Percentiles rank a stretch among this genome's conserved stretches.
Evolutionary conservation across 2,329 filamentous ascomycete species (phyloP).

Genomic region (Aspergillus brasiliensis): DNA sequence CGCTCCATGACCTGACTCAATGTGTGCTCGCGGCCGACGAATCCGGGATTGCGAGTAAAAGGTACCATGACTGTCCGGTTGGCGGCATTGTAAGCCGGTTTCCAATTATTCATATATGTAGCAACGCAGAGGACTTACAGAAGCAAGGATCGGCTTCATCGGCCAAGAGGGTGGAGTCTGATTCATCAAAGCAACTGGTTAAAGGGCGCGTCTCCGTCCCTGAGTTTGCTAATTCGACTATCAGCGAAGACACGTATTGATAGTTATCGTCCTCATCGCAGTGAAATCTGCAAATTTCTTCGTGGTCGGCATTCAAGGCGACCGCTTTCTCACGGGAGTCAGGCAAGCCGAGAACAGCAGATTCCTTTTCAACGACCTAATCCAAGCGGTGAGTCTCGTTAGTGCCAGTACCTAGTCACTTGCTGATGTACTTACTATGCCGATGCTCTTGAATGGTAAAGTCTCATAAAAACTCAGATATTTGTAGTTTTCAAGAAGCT

Average conservation of each 20-base stretch:
- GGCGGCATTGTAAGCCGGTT: neutral
- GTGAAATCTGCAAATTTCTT: slow-evolving; percentile 23
- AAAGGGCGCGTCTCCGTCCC: neutral
- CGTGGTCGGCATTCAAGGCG: slow-evolving; percentile 21
- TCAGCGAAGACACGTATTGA: slow-evolving; percentile 14
- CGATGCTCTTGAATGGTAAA: slow-evolving; percentile 16
- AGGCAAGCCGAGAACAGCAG: slow-evolving; percentile 22
- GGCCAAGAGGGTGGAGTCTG: neutral
- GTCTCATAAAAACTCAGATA: slow-evolving; percentile 21
- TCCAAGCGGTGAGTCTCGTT: neutral
- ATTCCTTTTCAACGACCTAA: slow-evolving; percentile 26
- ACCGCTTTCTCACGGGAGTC: slow-evolving; percentile 21
- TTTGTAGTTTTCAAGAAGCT: slow-evolving; percentile 14
- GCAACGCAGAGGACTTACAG: neutral
- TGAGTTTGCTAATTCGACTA: slow-evolving; percentile 10
- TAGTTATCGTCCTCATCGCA: slow-evolving; percentile 15
- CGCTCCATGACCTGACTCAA: slow-evolving; percentile 1
- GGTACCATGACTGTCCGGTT: slow-evolving; percentile 14
- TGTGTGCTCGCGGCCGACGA: slow-evolving; percentile 11
- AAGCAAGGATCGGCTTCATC: neutral
- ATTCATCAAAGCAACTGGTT: neutral
- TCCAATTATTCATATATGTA: neutral
- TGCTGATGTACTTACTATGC: slow-evolving; percentile 9
- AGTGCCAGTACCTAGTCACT: too few relatives aligned
- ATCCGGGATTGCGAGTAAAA: slow-evolving; percentile 12